Base-by-base conservation (phyloP, 345 rosid species). In the Populus davidiana region DNA sequence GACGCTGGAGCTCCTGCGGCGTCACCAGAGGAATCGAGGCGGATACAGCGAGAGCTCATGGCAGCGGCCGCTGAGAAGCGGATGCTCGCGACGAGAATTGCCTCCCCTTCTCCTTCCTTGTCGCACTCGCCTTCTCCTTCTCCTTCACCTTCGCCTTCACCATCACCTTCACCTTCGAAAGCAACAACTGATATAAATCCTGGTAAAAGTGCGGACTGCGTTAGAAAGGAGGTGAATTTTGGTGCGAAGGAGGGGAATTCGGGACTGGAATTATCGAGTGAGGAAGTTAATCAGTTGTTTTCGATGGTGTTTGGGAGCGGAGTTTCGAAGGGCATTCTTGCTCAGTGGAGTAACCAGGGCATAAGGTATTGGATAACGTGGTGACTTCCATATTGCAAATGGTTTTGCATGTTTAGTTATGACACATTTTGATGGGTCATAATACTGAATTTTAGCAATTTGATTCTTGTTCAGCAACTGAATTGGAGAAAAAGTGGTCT, bases 21-120 rank as follows among this genome's bases (percentile, higher is more conserved):
- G 33, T 88, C 96, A 36, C 90, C 91, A 16, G 94, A 89, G 82
- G 93, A 92, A 6, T 80, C 84, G 81, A 85, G 95, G 50, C 73
- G 90, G 73, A 77, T 78, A 85, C 97, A 92, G 88, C 83, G 99
- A 17, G 99, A 94, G 82, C 87, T 94, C 67, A 91, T 91, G 99
- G 98, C 99, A 20, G 91, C 99, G 3, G 99, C 99, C 2, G 99
- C 99, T 4, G 98, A 95, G 92, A 95, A 95, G 84, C 85, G 99
- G 78, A 86, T 93, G 87, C 71, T 78, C 69, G 86, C 79, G 17
- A 74, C 88, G 17, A 88, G 79, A 75, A 66, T 44, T 41, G 80
- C 59, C 50, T n/a, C 27, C 16, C 64, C 64, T 23, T 59, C 64
- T 59, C 29, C 64, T 10, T 59, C 64, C 64, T 23, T n/a, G 29